phyloP scores from a whole-genome alignment of 2,329 filamentous ascomycete genomes.

The Trichoderma koningii region DNA sequence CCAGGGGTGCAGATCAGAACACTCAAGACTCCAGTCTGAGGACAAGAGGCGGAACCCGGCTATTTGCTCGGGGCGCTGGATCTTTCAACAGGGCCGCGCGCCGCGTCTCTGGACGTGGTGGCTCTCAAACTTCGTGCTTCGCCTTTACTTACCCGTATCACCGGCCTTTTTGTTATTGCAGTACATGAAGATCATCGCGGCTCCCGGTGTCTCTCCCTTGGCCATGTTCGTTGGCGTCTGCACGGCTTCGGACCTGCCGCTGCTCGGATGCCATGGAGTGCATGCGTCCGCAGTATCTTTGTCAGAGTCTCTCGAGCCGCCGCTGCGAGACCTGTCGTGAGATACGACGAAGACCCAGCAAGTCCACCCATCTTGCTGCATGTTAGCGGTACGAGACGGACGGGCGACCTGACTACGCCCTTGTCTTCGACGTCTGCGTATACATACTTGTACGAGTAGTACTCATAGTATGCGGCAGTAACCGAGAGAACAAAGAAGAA shows the following conservation, averaged over 20 bases:
- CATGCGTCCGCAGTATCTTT: slow-evolving; percentile 1
- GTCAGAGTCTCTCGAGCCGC: background rate
- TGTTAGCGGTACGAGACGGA: slow-evolving; percentile 15
- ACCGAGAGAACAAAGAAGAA: background rate
- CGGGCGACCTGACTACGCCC: slow-evolving; percentile 4
- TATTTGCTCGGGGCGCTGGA: background rate
- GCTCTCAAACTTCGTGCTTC: too few species aligned
- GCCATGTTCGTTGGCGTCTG: background rate
- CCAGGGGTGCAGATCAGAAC: background rate
- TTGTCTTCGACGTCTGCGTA: background rate
- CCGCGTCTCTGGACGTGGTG: background rate
- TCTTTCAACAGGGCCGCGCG: background rate
- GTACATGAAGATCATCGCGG: background rate
- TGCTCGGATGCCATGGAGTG: background rate
- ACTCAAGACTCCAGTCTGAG: background rate
- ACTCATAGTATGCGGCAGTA: slow-evolving; percentile 20
- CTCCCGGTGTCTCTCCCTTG: background rate
- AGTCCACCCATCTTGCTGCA: slow-evolving; percentile 4
- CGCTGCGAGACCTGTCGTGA: background rate
- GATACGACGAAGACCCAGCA: background rate
- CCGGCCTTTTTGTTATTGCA: background rate
- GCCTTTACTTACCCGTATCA: background rate
- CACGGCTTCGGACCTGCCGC: background rate
- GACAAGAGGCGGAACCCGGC: background rate
- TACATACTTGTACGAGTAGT: too few species aligned